Base-by-base conservation (phyloP, 2,329 filamentous ascomycete species). In the Trichophyton schoenleinii region DNA sequence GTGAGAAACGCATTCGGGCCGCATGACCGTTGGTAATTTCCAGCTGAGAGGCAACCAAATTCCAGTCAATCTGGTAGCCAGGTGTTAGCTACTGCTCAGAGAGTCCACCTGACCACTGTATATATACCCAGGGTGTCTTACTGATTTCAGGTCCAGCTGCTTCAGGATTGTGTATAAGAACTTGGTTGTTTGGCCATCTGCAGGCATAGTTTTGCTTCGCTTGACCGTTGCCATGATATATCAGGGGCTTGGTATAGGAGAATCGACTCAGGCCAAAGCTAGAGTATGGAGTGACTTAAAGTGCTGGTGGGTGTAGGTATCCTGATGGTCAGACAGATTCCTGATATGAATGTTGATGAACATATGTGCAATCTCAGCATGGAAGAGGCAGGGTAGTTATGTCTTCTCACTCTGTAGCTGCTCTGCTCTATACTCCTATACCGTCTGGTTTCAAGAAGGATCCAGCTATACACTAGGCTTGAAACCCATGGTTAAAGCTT, bases 101-200 rank as follows among this genome's bases (percentile, higher is more conserved):
- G 8, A 38, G 9, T 13, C 34, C 11, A 2, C 13, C 3, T 38
- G 13, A 38, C 11, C 11, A 13, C 3, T 38, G 34, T 9, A 38
- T 13, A 38, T 13, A 38, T 38, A 13, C 34, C 34, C 64, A 34
- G 18, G 64, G 8, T 13, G 31, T 18, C 75, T 64, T 68, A 80
- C 79, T 55, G 75, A 73, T 69, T 80, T 80, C 36, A 82, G 69
- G 64, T 81, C 79, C 58, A 82, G 72, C 65, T 83, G 80, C 64
- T 79, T 81, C 65, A 82, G 71, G 59, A 83, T 82, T 22, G 78
- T 75, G 67, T 81, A 82, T n/a, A 81, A 72, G 62, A 83, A 80
- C 44, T 77, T 78, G 38, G 75, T 74, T 18, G 76, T 80, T 57
- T 78, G 75, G 59, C 72, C 75, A 63, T 82, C 80, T 4, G 74